Conservation (phyloP, 345 rosid genomes). For the Citrus cavaleriei region DNA sequence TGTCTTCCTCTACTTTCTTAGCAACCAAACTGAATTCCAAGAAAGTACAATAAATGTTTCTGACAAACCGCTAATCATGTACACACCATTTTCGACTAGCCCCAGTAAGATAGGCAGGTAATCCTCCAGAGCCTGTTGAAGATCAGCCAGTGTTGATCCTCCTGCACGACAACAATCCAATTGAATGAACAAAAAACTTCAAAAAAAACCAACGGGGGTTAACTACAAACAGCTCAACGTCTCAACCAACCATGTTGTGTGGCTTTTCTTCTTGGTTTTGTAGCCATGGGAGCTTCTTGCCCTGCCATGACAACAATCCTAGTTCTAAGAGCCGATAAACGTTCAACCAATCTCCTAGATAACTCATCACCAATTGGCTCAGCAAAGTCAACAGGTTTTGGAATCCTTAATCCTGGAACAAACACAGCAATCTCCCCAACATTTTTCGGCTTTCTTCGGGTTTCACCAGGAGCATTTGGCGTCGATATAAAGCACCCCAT, state of each 20-base stretch:
- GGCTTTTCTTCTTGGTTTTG: constrained; percentile 61
- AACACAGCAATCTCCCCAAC: constrained; percentile 56
- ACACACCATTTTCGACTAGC: constrained; percentile 48
- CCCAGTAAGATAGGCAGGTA: constrained; percentile 64
- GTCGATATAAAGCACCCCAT: constrained; percentile 76
- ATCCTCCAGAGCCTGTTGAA: constrained; percentile 69
- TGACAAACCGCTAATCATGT: background rate
- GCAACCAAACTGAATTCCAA: background rate
- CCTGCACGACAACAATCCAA: constrained; percentile 26
- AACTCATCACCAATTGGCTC: constrained; percentile 37
- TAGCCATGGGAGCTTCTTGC: constrained; percentile 57
- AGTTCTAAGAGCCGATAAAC: constrained; percentile 57
- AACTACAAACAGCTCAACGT: background rate
- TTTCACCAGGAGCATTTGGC: constrained; percentile 38
- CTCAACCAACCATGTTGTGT: constrained; percentile 54
- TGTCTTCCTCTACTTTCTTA: background rate
- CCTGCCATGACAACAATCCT: constrained; percentile 69
- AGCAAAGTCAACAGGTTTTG: constrained; percentile 57
- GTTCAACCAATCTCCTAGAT: constrained; percentile 51
- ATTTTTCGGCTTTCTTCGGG: constrained; percentile 43
- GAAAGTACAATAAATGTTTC: background rate
- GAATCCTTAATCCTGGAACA: constrained; percentile 68
- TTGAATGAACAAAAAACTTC: background rate
- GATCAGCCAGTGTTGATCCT: constrained; percentile 65
- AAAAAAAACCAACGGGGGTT: background rate